A percentile compares a stretch with the other conserved stretches of the same genome.
These are phyloP conservation scores for Coemansia sp. DNA, from an alignment of 192 early-diverging fungal genomes.

Conservation along the genomic window DNA sequence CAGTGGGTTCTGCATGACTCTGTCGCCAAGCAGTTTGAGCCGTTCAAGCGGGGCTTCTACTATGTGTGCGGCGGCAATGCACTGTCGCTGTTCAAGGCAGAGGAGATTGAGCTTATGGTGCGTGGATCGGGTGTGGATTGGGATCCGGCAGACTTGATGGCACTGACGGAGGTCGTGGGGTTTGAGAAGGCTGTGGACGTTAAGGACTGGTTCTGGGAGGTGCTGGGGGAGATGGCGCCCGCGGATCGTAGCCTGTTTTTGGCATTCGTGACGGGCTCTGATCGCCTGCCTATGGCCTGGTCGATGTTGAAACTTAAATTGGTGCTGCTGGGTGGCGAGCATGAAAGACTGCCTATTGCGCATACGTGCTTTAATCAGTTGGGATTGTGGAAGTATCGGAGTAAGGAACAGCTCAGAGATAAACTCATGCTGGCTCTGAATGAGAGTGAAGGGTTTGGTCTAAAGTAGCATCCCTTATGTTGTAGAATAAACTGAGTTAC, in stretches of 20 bases:
- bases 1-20: slow-evolving; percentile 78
- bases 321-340: slow-evolving; percentile 63
- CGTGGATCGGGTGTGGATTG: slow-evolving; percentile 71
- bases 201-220: slow-evolving; percentile 76
- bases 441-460: slow-evolving; percentile 77
- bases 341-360: slow-evolving; percentile 74
- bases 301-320: slow-evolving; percentile 62
- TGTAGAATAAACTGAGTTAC: neutral
- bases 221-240: slow-evolving; percentile 65
- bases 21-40: slow-evolving; percentile 72
- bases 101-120: slow-evolving; percentile 89
- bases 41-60: slow-evolving; percentile 85
- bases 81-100: slow-evolving; percentile 79
- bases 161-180: slow-evolving; percentile 54
- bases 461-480: slow-evolving; percentile 52
- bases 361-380: slow-evolving; percentile 96
- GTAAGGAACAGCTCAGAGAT: slow-evolving; percentile 62
- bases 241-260: slow-evolving; percentile 70
- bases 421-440: slow-evolving; percentile 71
- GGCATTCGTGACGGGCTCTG: slow-evolving; percentile 90
- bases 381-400: slow-evolving; percentile 74
- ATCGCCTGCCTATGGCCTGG: slow-evolving; percentile 78
- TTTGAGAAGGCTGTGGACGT: slow-evolving; percentile 50
- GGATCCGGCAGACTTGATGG: slow-evolving; percentile 27
- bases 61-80: slow-evolving; percentile 86